phyloP scores from a whole-genome alignment of 179 eudicot genomes.

The Spinacia oleracea region DNA sequence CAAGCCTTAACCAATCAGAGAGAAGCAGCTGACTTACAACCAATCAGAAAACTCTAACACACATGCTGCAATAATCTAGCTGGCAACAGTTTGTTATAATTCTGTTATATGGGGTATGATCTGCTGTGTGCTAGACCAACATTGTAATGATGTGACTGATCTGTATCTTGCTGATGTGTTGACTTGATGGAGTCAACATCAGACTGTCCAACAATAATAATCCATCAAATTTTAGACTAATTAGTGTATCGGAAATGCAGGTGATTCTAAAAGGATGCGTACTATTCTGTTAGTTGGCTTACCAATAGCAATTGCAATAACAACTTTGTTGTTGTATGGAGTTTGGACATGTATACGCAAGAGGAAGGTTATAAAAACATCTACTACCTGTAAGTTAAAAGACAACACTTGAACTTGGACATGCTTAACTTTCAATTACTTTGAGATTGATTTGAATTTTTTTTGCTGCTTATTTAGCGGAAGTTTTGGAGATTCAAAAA shows the following conservation, averaged over 20 bases:
- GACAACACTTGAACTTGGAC: background rate
- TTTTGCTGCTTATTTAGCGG: background rate
- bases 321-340: slow-evolving; percentile 1
- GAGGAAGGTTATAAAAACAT: background rate
- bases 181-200: too few relatives aligned
- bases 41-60: too few relatives aligned
- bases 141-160: too few relatives aligned
- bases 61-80: too few relatives aligned
- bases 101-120: too few relatives aligned
- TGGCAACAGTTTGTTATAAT: too few relatives aligned
- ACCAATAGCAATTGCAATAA: background rate
- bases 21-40: too few relatives aligned
- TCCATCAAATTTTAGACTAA: too few relatives aligned
- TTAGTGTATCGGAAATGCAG: slow-evolving; percentile 3
- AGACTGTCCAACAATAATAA: too few relatives aligned
- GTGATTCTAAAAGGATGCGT: slow-evolving; percentile 2
- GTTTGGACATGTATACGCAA: background rate
- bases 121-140: too few relatives aligned
- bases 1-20: too few relatives aligned
- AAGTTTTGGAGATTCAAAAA: slow-evolving; percentile 2
- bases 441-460: background rate
- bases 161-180: too few relatives aligned
- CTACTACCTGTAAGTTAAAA: slow-evolving; percentile 5
- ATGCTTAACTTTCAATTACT: background rate
- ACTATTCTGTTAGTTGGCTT: background rate